Conservation (phyloP, 2,329 filamentous ascomycete species). For the Arthrobotrys iridis region DNA sequence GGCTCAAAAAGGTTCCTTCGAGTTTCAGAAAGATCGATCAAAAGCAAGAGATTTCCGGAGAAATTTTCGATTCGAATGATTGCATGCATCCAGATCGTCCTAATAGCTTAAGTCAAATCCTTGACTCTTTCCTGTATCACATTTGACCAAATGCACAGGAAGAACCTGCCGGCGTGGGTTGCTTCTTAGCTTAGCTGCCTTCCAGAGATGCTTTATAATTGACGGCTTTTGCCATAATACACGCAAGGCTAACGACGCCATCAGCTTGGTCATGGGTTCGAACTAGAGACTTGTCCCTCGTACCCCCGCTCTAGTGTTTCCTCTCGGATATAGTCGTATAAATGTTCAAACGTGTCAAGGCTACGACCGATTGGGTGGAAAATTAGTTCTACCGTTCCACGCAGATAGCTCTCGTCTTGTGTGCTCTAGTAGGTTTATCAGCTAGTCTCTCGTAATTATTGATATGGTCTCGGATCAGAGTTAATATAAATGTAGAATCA, state of each 20-base stretch:
- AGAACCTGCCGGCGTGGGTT: neutral
- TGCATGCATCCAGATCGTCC: neutral
- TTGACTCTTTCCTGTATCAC: neutral
- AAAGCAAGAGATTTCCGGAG: neutral
- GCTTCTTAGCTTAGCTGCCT: neutral
- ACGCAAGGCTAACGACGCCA: no score
- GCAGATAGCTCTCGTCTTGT: no score
- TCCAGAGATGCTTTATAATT: conserved; percentile 5
- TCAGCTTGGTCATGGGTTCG: neutral
- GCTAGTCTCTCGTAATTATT: no score
- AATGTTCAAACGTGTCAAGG: no score
- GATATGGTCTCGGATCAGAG: no score
- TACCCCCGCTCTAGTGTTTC: no score
- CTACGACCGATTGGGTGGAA: no score
- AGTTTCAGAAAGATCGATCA: neutral
- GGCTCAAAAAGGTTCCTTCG: neutral
- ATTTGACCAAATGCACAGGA: neutral
- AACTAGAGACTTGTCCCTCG: neutral
- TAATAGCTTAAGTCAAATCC: neutral
- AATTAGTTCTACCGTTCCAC: no score
- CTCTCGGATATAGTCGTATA: no score
- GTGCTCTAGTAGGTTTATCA: no score
- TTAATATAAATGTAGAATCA: no score
- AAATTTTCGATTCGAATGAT: neutral
- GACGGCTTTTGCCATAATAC: conserved; percentile 4